These are phyloP conservation scores for Xylariomycetidae sp. DNA, from an alignment of 2,329 filamentous ascomycete species.

Conservation along the genomic window DNA sequence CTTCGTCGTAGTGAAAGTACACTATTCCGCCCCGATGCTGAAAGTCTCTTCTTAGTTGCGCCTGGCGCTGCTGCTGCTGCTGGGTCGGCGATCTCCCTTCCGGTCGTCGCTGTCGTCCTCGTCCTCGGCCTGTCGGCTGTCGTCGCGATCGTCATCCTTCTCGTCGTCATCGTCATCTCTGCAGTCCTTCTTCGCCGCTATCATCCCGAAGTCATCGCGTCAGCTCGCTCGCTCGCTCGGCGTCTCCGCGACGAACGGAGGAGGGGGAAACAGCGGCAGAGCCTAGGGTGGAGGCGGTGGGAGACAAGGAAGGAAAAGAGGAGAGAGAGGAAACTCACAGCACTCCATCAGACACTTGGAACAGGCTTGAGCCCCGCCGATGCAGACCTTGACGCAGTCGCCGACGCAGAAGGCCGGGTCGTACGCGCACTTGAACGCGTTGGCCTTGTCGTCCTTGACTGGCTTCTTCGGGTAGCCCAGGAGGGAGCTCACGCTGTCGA, in stretches of 20 bases:
- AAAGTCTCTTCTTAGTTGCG: too few species aligned
- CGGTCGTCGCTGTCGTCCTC: too few species aligned
- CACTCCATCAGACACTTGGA: constrained; percentile 12
- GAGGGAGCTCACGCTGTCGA: constrained; percentile 8
- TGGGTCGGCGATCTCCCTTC: too few species aligned
- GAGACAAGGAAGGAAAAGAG: not conserved
- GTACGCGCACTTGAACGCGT: constrained; percentile 2
- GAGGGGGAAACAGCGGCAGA: constrained; percentile 2
- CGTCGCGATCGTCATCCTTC: not conserved
- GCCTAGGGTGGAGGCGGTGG: not conserved
- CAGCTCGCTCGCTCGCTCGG: not conserved
- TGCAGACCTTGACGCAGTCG: constrained; percentile 11
- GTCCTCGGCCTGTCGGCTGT: too few species aligned
- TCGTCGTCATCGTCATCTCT: not conserved
- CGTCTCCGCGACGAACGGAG: constrained; percentile 1
- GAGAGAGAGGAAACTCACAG: constrained; percentile 7
- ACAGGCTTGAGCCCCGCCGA: constrained; percentile 5
- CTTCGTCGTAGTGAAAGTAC: too few species aligned
- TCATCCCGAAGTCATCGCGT: not conserved
- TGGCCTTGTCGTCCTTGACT: not conserved
- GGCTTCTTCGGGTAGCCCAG: constrained; percentile 8
- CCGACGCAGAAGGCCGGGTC: constrained; percentile 10
- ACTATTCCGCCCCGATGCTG: too few species aligned
- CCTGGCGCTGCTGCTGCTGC: too few species aligned
- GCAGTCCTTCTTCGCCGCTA: not conserved